Conservation (phyloP, 2,329 filamentous ascomycete species). For the Teratosphaeria pseudoeucalypti region DNA sequence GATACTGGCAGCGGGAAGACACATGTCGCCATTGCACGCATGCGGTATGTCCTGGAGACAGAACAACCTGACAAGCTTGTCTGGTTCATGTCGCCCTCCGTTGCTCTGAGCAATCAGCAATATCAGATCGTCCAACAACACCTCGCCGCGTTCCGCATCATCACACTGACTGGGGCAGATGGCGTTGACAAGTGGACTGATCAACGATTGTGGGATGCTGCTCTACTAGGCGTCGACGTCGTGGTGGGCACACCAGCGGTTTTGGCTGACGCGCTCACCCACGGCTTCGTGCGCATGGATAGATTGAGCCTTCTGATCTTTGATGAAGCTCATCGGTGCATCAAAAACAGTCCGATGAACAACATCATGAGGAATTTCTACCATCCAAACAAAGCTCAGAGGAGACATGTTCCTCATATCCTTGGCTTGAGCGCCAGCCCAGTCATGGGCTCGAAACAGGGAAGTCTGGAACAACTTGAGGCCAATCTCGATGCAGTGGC, state of each 20-base stretch:
- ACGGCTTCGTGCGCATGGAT: conserved; percentile 60
- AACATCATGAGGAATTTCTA: conserved; percentile 68
- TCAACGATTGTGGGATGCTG: conserved; percentile 54
- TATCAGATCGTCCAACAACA: conserved; percentile 24
- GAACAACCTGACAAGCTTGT: conserved; percentile 28
- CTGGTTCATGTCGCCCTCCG: conserved; percentile 39
- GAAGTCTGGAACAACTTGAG: conserved; percentile 54
- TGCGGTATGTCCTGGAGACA: conserved; percentile 32
- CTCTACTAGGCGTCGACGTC: conserved; percentile 55
- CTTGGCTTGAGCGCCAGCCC: conserved; percentile 76
- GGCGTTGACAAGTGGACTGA: conserved; percentile 64
- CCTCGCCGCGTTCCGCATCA: conserved; percentile 43
- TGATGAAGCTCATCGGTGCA: conserved; percentile 73
- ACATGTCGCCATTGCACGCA: conserved; percentile 36
- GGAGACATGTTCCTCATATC: conserved; percentile 48
- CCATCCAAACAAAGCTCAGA: conserved; percentile 32
- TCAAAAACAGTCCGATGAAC: conserved; percentile 51
- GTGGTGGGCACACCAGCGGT: conserved; percentile 70
- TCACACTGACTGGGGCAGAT: conserved; percentile 57
- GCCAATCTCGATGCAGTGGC: conserved; percentile 58
- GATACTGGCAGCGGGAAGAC: conserved; percentile 42
- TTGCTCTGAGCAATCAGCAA: conserved; percentile 38
- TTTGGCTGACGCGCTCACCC: conserved; percentile 60
- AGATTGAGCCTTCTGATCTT: conserved; percentile 62
- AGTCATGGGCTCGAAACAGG: conserved; percentile 48